Base-by-base conservation (phyloP, 2,329 filamentous ascomycete genomes). In the Ceratocystis alfenasii region DNA sequence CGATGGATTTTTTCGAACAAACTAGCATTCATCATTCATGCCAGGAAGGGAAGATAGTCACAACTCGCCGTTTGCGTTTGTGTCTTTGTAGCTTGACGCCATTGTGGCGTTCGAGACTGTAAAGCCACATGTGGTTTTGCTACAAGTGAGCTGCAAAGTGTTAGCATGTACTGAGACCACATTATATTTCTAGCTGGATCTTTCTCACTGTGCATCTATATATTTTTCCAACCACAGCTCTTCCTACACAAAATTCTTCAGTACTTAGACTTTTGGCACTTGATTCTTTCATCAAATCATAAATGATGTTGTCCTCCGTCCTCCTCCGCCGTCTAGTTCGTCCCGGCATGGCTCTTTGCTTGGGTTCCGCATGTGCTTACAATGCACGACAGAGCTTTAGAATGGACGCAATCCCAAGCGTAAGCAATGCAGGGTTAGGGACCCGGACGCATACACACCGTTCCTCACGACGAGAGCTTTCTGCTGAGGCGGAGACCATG, bases 401-500 rank as follows among this genome's bases (percentile, higher is more conserved):
- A 60, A 50, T 67, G 44, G 65, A 67, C 12, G 48, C 65, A n/a
- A 44, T 61, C n/a, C 50, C 28, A 22, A 36, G 36, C 17, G 25
- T 36, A 28, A 61, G 28, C 8, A 45, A 44, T 44, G 45, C 15
- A 20, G 36, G 20, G n/a, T 45, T 50, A 22, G 44, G 28, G 8
- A 36, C 53, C 20, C 41, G 12, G 20, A 59, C 28, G 44, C 20
- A 48, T 59, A 5, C 28, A 25, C 15, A n/a, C 10, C 5, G 6
- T 28, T 36, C 28, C 6, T 59, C 55, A 36, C 30, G 28, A 30
- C 28, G 28, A 12, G 53, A 61, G 57, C 57, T 65, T 44, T 48
- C 55, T n/a, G 17, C 64, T 0, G 28, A 63, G 22, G 60, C 66
- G 12, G 64, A 68, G 30, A 68, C 66, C 5, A 68, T 69, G 36